Evolutionary conservation across 2,329 filamentous ascomycete species (phyloP).

Genomic region (Ophiostoma novo-ulmi): DNA sequence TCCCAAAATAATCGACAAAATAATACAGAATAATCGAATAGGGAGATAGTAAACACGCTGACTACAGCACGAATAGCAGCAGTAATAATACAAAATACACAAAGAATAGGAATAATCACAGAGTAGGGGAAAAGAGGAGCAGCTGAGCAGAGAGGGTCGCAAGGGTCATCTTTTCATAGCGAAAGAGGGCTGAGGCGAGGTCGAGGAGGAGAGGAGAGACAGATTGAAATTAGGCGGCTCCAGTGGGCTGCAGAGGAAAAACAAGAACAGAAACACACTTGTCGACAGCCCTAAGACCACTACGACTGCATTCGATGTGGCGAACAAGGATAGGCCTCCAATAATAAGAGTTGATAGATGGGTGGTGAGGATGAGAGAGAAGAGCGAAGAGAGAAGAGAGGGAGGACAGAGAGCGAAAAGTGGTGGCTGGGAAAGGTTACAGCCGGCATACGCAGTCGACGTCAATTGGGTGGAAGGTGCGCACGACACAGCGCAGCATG

Average conservation of each 20-base stretch:
- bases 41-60: neutral
- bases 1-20: neutral
- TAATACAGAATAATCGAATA: neutral
- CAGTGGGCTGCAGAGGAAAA: neutral
- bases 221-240: neutral
- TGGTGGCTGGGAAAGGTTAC: conserved; percentile 23
- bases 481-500: neutral
- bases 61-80: neutral
- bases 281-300: neutral
- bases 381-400: neutral
- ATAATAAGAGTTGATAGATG: neutral
- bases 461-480: neutral
- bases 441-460: neutral
- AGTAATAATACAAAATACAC: neutral
- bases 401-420: conserved; percentile 8
- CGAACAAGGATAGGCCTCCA: neutral
- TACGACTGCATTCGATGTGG: neutral
- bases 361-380: neutral
- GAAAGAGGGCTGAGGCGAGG: neutral
- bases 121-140: neutral
- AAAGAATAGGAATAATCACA: neutral
- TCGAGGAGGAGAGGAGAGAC: neutral
- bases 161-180: neutral
- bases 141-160: neutral
- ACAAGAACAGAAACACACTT: neutral